A percentile compares a stretch with the other conserved stretches of the same genome.
These are phyloP conservation scores for Phialocephala sp. DNA, from an alignment of 2,329 filamentous ascomycete genomes.

Conservation along the genomic window DNA sequence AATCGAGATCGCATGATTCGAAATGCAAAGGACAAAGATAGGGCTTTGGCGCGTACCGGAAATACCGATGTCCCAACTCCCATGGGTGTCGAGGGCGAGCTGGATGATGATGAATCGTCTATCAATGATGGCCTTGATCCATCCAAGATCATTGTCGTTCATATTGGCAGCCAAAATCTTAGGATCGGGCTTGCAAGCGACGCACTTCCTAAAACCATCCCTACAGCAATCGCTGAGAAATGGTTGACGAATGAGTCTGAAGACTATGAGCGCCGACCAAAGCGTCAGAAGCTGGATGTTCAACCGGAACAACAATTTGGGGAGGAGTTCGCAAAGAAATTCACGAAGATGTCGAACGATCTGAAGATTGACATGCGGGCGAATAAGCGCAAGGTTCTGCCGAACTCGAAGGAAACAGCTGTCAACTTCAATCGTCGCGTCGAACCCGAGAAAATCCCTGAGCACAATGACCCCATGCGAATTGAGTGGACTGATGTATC, in stretches of 20 bases:
- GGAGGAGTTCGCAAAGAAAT: conserved; percentile 78
- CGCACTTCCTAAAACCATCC: conserved; percentile 89
- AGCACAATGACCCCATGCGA: conserved; percentile 92
- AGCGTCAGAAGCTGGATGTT: conserved; percentile 63
- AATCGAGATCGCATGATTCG: conserved; percentile 83
- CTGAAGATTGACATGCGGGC: conserved; percentile 89
- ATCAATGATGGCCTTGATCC: conserved; percentile 70
- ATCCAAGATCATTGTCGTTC: conserved; percentile 92
- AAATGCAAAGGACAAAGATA: conserved; percentile 84
- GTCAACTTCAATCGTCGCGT: conserved; percentile 91
- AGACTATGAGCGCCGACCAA: conserved; percentile 78
- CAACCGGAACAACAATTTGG: conserved; percentile 82
- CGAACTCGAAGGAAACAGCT: conserved; percentile 96
- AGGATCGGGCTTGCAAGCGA: conserved; percentile 96
- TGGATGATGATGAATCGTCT: conserved; percentile 55
- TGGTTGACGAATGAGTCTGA: conserved; percentile 83
- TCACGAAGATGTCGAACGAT: conserved; percentile 82
- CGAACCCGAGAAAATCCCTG: conserved; percentile 83
- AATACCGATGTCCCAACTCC: conserved; percentile 68
- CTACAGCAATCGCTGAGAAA: conserved; percentile 87
- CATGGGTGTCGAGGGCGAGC: conserved; percentile 58
- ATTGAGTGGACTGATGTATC: conserved; percentile 94
- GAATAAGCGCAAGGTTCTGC: conserved; percentile 92
- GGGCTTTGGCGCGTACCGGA: conserved; percentile 78
- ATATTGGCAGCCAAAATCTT: conserved; percentile 93